Evolutionary conservation across 192 early-diverging fungal species (phyloP).

Genomic region (Rhizoclosmatium sp.): DNA sequence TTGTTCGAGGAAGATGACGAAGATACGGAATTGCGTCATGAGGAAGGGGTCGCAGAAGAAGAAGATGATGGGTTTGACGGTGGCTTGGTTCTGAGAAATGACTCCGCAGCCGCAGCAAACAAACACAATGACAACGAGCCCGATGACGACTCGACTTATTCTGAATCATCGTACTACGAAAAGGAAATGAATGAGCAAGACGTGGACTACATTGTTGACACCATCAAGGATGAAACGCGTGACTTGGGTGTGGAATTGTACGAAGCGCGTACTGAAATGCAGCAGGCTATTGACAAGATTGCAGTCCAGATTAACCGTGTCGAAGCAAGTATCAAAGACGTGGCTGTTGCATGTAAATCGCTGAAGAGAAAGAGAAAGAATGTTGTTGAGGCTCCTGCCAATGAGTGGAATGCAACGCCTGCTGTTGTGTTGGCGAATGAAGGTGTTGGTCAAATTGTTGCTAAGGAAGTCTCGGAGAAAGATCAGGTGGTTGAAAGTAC

Average conservation of each 20-base stretch:
- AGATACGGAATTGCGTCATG: too few relatives aligned
- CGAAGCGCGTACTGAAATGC: constrained; percentile 3
- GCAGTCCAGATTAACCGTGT: background rate
- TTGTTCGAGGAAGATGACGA: too few relatives aligned
- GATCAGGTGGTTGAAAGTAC: background rate
- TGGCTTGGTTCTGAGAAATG: too few relatives aligned
- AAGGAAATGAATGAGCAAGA: too few relatives aligned
- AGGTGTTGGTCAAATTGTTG: background rate
- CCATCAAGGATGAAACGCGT: background rate
- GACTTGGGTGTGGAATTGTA: background rate
- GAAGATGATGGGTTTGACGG: too few relatives aligned
- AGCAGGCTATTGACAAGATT: background rate
- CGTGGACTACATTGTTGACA: background rate
- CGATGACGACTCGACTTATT: background rate
- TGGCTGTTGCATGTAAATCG: background rate
- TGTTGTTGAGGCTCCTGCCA: background rate
- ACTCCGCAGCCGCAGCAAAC: too few relatives aligned
- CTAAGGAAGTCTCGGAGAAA: background rate
- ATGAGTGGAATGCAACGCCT: background rate
- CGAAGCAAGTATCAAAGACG: background rate
- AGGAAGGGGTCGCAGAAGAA: too few relatives aligned
- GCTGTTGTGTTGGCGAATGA: background rate
- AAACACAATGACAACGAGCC: background rate
- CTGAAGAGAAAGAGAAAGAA: background rate
- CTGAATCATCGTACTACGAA: background rate